A percentile compares a stretch with the other conserved stretches of the same genome.
Conservation (phyloP, 2,329 filamentous ascomycete species). For the Colletotrichum ledebouriae region DNA sequence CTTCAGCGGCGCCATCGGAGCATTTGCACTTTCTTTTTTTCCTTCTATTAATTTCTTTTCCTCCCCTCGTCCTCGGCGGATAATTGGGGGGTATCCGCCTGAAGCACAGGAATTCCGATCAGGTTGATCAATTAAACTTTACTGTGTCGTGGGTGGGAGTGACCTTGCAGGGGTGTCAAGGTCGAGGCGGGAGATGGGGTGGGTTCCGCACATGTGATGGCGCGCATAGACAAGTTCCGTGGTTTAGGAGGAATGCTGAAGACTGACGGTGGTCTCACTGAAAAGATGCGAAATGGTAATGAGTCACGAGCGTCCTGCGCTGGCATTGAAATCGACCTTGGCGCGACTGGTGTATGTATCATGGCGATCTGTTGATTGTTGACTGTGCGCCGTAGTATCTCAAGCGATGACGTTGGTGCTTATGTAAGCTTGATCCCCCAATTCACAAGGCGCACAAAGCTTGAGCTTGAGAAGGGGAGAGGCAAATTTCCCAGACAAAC, state of each 20-base stretch:
- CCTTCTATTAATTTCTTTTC: neutral
- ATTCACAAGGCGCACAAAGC: neutral
- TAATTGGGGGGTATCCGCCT: neutral
- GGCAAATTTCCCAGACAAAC: neutral
- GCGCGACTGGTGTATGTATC: slow-evolving; percentile 27
- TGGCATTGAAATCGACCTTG: slow-evolving; percentile 14
- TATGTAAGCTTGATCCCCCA: neutral
- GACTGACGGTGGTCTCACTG: slow-evolving; percentile 12
- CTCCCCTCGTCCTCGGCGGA: neutral
- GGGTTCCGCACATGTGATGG: neutral
- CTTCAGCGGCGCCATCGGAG: slow-evolving; percentile 50
- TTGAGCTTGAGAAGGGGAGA: neutral
- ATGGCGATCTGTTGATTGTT: slow-evolving; percentile 37
- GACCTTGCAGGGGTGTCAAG: slow-evolving; percentile 34
- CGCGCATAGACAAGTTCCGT: slow-evolving; percentile 1
- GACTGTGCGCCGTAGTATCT: slow-evolving; percentile 9
- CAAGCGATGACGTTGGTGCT: slow-evolving; percentile 34
- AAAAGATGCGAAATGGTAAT: neutral
- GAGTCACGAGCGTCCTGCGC: slow-evolving; percentile 25
- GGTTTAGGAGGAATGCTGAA: neutral
- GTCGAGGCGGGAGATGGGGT: neutral
- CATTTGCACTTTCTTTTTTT: slow-evolving; percentile 20
- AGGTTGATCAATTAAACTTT: slow-evolving; percentile 38
- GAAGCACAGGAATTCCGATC: neutral
- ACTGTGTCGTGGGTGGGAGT: slow-evolving; percentile 25